Conservation (phyloP, 2,329 filamentous ascomycete genomes). For the Aspergillus niger region DNA sequence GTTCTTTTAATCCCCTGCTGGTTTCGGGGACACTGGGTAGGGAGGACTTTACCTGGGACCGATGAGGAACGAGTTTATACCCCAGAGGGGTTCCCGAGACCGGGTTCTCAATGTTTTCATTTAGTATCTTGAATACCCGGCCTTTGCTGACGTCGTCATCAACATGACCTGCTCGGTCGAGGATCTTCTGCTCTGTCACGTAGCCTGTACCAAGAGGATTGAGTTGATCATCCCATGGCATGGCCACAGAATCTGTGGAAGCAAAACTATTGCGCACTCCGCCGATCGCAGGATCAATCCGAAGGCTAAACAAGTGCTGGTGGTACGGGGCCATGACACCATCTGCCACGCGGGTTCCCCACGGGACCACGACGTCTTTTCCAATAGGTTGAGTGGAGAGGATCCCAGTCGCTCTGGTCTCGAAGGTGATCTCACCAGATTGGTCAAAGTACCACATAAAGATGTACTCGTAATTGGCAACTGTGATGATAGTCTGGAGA, state of each 20-base stretch:
- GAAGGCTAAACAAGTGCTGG: slow-evolving; percentile 48
- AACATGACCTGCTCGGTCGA: slow-evolving; percentile 48
- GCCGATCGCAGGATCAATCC: slow-evolving; percentile 47
- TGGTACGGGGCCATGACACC: slow-evolving; percentile 49
- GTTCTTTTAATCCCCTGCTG: too few relatives aligned
- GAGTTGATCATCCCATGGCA: slow-evolving; percentile 51
- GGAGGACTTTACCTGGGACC: slow-evolving; percentile 39
- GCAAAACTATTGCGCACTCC: slow-evolving; percentile 50
- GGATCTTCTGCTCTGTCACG: slow-evolving; percentile 44
- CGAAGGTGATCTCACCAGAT: slow-evolving; percentile 43
- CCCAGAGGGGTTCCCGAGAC: slow-evolving; percentile 55
- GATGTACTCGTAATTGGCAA: slow-evolving; percentile 50
- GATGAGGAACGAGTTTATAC: slow-evolving; percentile 57
- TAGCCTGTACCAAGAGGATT: slow-evolving; percentile 59
- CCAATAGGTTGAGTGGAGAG: slow-evolving; percentile 41
- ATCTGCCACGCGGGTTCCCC: slow-evolving; percentile 43
- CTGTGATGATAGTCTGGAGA: slow-evolving; percentile 46
- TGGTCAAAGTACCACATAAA: slow-evolving; percentile 48
- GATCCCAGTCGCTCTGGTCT: slow-evolving; percentile 51
- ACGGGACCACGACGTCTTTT: slow-evolving; percentile 36
- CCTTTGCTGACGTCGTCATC: slow-evolving; percentile 41
- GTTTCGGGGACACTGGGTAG: neutral
- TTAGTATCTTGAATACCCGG: slow-evolving; percentile 61
- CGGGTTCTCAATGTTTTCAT: slow-evolving; percentile 52
- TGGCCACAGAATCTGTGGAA: slow-evolving; percentile 58